Base-by-base conservation (phyloP, 2,329 filamentous ascomycete species). In the Aureobasidium vineae region DNA sequence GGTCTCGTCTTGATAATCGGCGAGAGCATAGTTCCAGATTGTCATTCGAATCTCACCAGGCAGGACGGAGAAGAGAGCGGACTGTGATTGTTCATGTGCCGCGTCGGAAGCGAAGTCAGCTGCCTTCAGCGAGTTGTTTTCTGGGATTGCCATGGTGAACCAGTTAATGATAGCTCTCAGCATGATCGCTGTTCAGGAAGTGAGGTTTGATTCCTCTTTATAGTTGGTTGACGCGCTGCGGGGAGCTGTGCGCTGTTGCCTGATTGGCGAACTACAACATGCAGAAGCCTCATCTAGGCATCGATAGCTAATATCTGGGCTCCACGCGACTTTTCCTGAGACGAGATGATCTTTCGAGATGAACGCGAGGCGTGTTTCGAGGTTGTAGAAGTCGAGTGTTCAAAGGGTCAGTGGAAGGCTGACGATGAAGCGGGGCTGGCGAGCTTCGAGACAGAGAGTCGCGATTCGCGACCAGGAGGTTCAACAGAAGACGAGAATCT, bases 21-120 rank as follows among this genome's bases (percentile, higher is more conserved):
- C 71, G 0, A 76, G 69, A 8, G 74, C 74, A 47, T 73, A 74
- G 28, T 71, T 69, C 69, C 75, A 78, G 50, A 79, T 77, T n/a
- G 72, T 47, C 28, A 72, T 70, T n/a, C 77, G 70, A 43, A 77
- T 70, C 67, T 78, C 76, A n/a, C 70, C 56, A 5, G 57, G 61
- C 38, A 65, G 13, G 26, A 40, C 13, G 5, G 49, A 45, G 26
- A 65, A 65, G 7, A 65, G 40, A 36, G 26, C 15, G 7, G 43
- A 54, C 19, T 65, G 61, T 10, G 28, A 54, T n/a, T 65, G 61
- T 23, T 65, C 50, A 40, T 40, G 50, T 28, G n/a, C 50, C 26
- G 26, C 36, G 19, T 45, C 19, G n/a, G 38, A 19, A 2, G 40
- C 41, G 15, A 56, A 38, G 5, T 63, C 60, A 2, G 36, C 36